Conservation (phyloP, 768 basidiomycete species). For the Trametopsis cervina region DNA sequence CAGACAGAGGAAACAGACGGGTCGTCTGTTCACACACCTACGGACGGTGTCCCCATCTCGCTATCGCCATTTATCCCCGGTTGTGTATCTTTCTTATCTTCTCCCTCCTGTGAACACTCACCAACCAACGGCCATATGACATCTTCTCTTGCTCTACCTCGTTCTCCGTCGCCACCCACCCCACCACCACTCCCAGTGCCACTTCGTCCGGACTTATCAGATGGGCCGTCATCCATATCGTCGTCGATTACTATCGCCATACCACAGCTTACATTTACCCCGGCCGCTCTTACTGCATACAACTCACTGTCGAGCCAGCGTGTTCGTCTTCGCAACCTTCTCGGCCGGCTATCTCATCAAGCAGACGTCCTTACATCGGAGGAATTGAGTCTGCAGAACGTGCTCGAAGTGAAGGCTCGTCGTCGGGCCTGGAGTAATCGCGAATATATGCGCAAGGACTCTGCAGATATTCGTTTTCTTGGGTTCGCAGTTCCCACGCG, state of each 20-base stretch:
- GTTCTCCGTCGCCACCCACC: conserved; percentile 3
- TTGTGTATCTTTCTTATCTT: no score
- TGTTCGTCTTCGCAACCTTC: conserved; percentile 25
- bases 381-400: conserved; percentile 22
- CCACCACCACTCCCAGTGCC: background rate
- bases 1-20: conserved; percentile 21
- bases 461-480: conserved; percentile 29
- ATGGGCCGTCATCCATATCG: no score
- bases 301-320: conserved; percentile 21
- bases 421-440: conserved; percentile 64
- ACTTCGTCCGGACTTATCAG: no score
- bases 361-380: conserved; percentile 34
- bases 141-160: no score
- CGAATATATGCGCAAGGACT: conserved; percentile 33
- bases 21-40: conserved; percentile 22
- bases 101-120: no score
- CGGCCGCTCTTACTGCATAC: conserved; percentile 24
- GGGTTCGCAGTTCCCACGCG: conserved; percentile 44
- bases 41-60: no score
- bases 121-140: no score
- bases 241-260: no score
- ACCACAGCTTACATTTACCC: no score
- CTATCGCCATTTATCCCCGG: no score
- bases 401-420: conserved; percentile 51
- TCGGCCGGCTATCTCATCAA: conserved; percentile 33